Evolutionary conservation across 495 filamentous ascomycete genomes (phyloP).

Genomic region (Tuber brumale): DNA sequence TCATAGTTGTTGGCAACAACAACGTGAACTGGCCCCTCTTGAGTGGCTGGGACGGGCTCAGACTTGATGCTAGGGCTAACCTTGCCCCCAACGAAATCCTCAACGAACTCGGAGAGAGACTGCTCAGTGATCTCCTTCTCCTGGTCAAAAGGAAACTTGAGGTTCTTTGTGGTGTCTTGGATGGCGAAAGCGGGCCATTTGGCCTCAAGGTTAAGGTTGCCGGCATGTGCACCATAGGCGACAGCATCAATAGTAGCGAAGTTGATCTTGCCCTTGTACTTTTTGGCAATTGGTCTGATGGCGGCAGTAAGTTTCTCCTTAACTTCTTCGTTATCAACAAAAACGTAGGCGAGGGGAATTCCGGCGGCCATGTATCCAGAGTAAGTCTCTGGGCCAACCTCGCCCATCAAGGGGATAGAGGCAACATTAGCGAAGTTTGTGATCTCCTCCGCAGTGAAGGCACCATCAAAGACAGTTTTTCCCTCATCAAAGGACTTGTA

Average conservation of each 20-base stretch:
- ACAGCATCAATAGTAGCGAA: conserved; percentile 97
- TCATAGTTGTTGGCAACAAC: conserved; percentile 94
- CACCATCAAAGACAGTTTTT: conserved; percentile 73
- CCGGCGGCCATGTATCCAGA: conserved; percentile 91
- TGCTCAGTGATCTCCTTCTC: conserved; percentile 69
- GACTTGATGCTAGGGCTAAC: conserved; percentile 94
- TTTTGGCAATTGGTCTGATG: conserved; percentile 59
- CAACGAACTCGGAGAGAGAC: conserved; percentile 73
- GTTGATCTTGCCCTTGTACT: conserved; percentile 80
- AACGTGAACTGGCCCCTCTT: conserved; percentile 82
- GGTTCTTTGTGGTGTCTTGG: conserved; percentile 90
- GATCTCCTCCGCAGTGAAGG: conserved; percentile 70
- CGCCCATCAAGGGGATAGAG: conserved; percentile 85
- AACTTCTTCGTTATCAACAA: conserved; percentile 87
- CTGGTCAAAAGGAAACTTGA: conserved; percentile 93
- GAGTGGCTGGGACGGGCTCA: conserved; percentile 89
- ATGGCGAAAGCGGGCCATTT: conserved; percentile 97
- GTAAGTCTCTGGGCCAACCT: conserved; percentile 97
- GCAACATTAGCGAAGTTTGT: conserved; percentile 74
- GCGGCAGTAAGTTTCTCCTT: conserved; percentile 65
- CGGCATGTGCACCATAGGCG: conserved; percentile 87
- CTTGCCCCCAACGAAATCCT: conserved; percentile 81
- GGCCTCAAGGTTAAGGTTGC: conserved; percentile 93
- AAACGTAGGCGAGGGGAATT: conserved; percentile 94
- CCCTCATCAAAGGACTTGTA: conserved; percentile 99